These are phyloP conservation scores for Pyrenophora seminiperda DNA, from an alignment of 2,329 filamentous ascomycete species.

Conservation along the genomic window DNA sequence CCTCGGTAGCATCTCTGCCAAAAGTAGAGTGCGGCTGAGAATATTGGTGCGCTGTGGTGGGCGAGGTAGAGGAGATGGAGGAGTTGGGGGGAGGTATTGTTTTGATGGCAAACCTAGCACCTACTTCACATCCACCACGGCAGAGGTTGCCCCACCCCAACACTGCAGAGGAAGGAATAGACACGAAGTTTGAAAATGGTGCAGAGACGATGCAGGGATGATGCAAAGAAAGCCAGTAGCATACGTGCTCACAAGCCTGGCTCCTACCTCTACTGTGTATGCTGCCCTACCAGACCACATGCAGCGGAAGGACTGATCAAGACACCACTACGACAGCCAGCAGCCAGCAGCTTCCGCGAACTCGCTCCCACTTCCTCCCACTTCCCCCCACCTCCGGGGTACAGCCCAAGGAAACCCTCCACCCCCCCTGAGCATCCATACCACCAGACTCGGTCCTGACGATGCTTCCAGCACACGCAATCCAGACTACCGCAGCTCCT, in stretches of 20 bases:
- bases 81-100: constrained; percentile 9
- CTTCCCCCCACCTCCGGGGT: neutral
- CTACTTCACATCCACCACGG: constrained; percentile 12
- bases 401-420: neutral
- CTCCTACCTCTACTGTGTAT: constrained; percentile 17
- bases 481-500: neutral
- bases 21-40: constrained; percentile 24
- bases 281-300: neutral
- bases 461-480: constrained; percentile 1
- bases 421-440: neutral
- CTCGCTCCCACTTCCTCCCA: neutral
- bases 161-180: constrained; percentile 8
- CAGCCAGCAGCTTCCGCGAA: too few relatives aligned
- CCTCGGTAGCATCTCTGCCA: constrained; percentile 19
- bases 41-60: constrained; percentile 20
- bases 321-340: constrained; percentile 3
- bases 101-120: constrained; percentile 10
- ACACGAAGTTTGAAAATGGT: neutral
- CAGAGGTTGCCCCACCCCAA: constrained; percentile 10
- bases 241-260: constrained; percentile 12
- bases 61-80: constrained; percentile 10
- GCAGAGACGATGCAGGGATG: constrained; percentile 9
- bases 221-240: constrained; percentile 19
- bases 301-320: neutral
- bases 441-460: neutral